A percentile compares a stretch with the other conserved stretches of the same genome.
Conservation (phyloP, 202 grass and related monocot species). For the Setaria viridis region DNA sequence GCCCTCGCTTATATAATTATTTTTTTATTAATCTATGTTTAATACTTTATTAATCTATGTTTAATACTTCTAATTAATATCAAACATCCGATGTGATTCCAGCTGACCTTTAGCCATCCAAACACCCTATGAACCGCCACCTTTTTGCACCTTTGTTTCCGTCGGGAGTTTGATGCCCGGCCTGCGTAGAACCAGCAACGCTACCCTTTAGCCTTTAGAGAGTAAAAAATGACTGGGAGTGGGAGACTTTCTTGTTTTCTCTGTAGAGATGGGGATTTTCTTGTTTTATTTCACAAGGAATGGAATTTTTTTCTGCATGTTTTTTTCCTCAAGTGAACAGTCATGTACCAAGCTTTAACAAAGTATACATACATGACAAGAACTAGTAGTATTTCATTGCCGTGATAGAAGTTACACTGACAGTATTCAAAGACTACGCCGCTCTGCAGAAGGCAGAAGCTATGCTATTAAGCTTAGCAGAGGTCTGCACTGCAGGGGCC, state of each 20-base stretch:
- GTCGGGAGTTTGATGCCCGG: not conserved
- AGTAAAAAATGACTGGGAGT: not conserved
- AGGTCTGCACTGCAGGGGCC: slow-evolving; percentile 3
- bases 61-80: no score
- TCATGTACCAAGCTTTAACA: not conserved
- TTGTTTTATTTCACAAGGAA: not conserved
- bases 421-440: not conserved
- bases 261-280: not conserved
- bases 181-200: not conserved
- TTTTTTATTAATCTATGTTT: no score
- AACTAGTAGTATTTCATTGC: not conserved
- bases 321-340: not conserved
- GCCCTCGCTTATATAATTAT: no score
- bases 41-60: no score
- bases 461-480: not conserved
- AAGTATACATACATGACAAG: not conserved
- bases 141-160: slow-evolving; percentile 7
- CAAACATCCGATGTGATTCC: no score
- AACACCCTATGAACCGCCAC: no score
- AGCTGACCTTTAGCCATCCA: no score
- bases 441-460: not conserved
- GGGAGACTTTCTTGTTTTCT: not conserved
- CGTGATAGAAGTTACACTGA: not conserved
- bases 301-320: not conserved
- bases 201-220: not conserved